Evolutionary conservation across 192 early-diverging fungal species (phyloP), one percentile per base, ranked within the genome.

Genomic region (Helicostylum pulchrum): DNA sequence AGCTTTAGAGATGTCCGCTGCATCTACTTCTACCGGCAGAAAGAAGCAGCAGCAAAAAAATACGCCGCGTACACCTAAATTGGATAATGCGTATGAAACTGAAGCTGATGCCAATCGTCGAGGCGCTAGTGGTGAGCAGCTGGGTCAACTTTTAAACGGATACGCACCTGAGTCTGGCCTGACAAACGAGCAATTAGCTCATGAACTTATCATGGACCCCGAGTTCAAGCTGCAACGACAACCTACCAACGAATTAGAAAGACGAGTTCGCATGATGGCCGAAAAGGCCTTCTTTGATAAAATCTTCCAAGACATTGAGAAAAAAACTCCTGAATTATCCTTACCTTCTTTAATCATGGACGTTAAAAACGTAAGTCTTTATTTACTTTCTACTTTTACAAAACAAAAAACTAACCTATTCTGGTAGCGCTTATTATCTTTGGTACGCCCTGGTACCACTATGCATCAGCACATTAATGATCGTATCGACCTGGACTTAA

Each of bases 201-300:
- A 94, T 69, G 92, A 94, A 67, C 61, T 94, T 11, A 83, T 87
- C 20, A 61, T 92, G 68, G 82, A 94, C 70, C 86, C 92, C 1
- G 79, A 87, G 20, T 91, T 90, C 61, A 73, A 77, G 36, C 70
- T 94, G 43, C 75, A 66, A 63, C 19, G 14, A 15, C 53, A 34
- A 53, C 46, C 59, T 15, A 56, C 52, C 7, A 57, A 52, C 5
- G 76, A 68, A 9, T 53, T 93, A 39, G 87, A 87, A 55, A 74
- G 74, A 9, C 68, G 75, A 47, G 84, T 93, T 11, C 68, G 75
- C 21, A 66, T 73, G 2, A 81, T 88, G 43, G 86, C 88, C 34
- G 81, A 78, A 3, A 83, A 82, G 63, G 90, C 90, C 0, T 92
- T 87, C 62, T 90, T 88, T 67, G 90, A 92, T 70, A 61, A 66